These are phyloP conservation scores for Acacia melanoxylon DNA, from an alignment of 306 rosid species.

Conservation along the genomic window DNA sequence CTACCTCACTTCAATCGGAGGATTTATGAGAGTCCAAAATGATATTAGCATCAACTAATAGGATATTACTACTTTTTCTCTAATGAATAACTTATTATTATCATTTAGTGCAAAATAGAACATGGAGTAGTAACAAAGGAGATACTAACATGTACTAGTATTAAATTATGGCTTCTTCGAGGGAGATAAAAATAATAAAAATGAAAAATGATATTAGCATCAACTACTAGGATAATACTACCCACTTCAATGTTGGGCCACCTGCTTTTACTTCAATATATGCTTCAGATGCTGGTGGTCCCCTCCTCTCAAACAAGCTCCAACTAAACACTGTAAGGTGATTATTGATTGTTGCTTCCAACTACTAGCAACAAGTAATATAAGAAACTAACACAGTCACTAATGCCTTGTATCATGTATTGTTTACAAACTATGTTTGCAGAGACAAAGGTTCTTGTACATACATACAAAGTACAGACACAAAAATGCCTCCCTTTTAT, in stretches of 20 bases:
- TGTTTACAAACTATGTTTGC: neutral
- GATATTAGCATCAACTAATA: no score
- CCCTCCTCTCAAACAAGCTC: neutral
- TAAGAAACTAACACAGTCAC: neutral
- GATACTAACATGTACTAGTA: no score
- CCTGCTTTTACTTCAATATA: neutral
- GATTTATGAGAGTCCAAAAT: no score
- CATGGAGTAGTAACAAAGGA: no score
- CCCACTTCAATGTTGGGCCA: neutral
- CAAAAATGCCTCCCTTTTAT: neutral
- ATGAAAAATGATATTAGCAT: no score
- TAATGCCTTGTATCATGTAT: neutral
- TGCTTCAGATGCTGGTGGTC: neutral
- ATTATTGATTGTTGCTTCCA: neutral
- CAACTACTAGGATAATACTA: neutral
- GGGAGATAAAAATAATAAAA: no score
- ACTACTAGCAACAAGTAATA: no score
- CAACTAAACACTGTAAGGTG: neutral
- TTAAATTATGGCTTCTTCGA: no score
- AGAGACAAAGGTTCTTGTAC: neutral
- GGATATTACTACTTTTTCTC: no score
- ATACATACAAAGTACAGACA: conserved; percentile 4
- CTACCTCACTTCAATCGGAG: no score
- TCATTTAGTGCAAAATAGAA: no score
- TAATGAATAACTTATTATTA: no score